Base-by-base conservation (phyloP, 495 filamentous ascomycete species). In the Melanomma pulvis-pyrius region DNA sequence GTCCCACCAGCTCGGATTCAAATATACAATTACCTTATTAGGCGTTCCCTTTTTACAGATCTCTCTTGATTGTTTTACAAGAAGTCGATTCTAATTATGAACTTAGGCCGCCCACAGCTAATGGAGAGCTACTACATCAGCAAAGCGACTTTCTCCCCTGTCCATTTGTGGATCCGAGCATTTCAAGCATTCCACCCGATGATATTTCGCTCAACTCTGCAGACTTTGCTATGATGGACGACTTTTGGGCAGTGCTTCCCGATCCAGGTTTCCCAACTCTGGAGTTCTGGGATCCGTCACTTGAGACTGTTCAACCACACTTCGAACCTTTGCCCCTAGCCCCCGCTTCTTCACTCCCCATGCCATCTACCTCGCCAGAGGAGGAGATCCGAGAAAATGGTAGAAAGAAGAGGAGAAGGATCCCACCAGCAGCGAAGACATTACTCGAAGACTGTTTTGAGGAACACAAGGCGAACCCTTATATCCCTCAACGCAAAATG, bases 401-500 rank as follows among this genome's bases (percentile, higher is more conserved):
- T 13, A 66, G 30, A 19, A 70, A 65, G 36, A 66, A 55, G 54
- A 28, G 60, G 29, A 47, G 39, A 49, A 47, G 61, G 1, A 54
- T 69, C n/a, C 61, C 60, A 30, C 49, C 50, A 8, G 55, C 60
- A 0, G 61, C 61, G 5, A 69, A 61, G 47, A 64, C 22, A 28
- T 11, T 69, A 22, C 56, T 69, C 7, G 67, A 65, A 13, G 67
- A 50, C 9, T 51, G 32, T 32, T 69, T 69, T 51, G 67, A 69
- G 28, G 46, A 34, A 6, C 53, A 55, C 28, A 51, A 29, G 36
- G 55, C 61, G 12, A 58, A 70, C 48, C 68, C 68, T 32, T 70
- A 70, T 48, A 48, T 64, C 12, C 32, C 59, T 19, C 51, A 58
- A 25, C 29, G 52, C n/a, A 63, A 70, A 30, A 22, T 63, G 12